These are phyloP conservation scores for Poteriospumella lacustris DNA, from an alignment of 108 stramenopile species.

Conservation along the genomic window DNA sequence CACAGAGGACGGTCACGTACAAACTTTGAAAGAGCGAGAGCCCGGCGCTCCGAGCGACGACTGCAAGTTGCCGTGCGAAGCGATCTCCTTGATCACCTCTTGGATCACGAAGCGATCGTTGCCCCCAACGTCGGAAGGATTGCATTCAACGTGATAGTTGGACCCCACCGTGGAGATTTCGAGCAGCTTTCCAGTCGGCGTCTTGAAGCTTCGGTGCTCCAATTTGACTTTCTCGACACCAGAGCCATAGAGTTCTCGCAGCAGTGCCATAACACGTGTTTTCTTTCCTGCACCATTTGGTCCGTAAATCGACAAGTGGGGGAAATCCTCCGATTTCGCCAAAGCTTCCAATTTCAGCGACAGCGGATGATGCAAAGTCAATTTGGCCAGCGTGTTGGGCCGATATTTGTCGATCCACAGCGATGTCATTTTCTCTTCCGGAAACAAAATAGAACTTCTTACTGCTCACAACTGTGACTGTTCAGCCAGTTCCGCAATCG, in stretches of 20 bases:
- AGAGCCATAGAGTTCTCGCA: constrained; percentile 79
- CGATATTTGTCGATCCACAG: constrained; percentile 99
- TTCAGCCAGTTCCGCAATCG: too few relatives aligned
- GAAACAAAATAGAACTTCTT: too few relatives aligned
- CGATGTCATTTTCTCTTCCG: too few relatives aligned
- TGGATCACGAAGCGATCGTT: constrained; percentile 92
- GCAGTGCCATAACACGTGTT: constrained; percentile 81
- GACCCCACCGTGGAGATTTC: constrained; percentile 87
- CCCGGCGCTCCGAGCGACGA: not conserved
- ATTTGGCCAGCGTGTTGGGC: constrained; percentile 70
- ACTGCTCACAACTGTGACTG: too few relatives aligned
- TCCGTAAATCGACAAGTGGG: constrained; percentile 92
- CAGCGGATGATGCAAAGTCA: constrained; percentile 73
- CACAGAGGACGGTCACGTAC: not conserved
- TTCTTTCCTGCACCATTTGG: constrained; percentile 94
- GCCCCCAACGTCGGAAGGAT: constrained; percentile 86
- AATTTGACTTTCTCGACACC: constrained; percentile 68
- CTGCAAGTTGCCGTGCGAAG: constrained; percentile 43
- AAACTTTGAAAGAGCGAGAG: not conserved
- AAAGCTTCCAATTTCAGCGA: constrained; percentile 55
- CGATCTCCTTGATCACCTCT: constrained; percentile 98
- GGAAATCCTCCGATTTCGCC: constrained; percentile 63
- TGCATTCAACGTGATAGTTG: constrained; percentile 92
- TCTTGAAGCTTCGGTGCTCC: constrained; percentile 57
- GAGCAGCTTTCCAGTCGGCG: constrained; percentile 74